phyloP scores from a whole-genome alignment of 768 basidiomycete genomes.

The Xerocomus brunneocitrinus region DNA sequence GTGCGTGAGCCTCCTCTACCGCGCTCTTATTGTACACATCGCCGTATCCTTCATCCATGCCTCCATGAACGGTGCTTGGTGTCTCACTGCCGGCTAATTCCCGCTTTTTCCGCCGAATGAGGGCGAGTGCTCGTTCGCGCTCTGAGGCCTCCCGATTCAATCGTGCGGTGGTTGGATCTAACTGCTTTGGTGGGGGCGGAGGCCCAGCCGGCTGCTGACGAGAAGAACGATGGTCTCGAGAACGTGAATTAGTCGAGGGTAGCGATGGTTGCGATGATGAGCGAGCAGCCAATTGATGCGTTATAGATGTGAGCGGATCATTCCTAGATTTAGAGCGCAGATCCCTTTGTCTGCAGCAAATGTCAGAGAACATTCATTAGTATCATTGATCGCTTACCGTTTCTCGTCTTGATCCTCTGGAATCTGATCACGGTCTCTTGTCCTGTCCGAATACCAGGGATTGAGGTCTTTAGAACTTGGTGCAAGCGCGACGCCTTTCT shows the following conservation, averaged over 20 bases:
- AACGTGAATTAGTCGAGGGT: slow-evolving; percentile 13
- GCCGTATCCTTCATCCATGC: slow-evolving; percentile 46
- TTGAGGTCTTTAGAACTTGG: slow-evolving; percentile 73
- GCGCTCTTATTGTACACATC: slow-evolving; percentile 69
- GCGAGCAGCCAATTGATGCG: slow-evolving; percentile 52
- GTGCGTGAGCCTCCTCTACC: slow-evolving; percentile 62
- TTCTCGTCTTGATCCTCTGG: slow-evolving; percentile 34
- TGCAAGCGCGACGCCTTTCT: slow-evolving; percentile 70
- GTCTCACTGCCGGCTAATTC: slow-evolving; percentile 64
- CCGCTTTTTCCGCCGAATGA: slow-evolving; percentile 61
- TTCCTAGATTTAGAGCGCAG: slow-evolving; percentile 55
- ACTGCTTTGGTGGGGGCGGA: slow-evolving; percentile 22
- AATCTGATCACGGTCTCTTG: slow-evolving; percentile 21
- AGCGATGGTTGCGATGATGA: slow-evolving; percentile 9
- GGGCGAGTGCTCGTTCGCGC: slow-evolving; percentile 67
- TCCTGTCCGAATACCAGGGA: slow-evolving; percentile 63
- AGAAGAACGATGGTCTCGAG: slow-evolving; percentile 12
- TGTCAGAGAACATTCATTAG: neutral
- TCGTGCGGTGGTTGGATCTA: slow-evolving; percentile 50
- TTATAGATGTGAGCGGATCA: slow-evolving; percentile 75
- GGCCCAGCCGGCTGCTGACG: slow-evolving; percentile 7
- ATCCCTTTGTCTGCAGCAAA: slow-evolving; percentile 51
- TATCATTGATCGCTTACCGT: slow-evolving; percentile 28
- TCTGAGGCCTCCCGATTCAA: slow-evolving; percentile 71
- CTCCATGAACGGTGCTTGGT: slow-evolving; percentile 62